These are phyloP conservation scores for Cynanchum wilfordii DNA, from an alignment of 257 asterid genomes.

Conservation along the genomic window DNA sequence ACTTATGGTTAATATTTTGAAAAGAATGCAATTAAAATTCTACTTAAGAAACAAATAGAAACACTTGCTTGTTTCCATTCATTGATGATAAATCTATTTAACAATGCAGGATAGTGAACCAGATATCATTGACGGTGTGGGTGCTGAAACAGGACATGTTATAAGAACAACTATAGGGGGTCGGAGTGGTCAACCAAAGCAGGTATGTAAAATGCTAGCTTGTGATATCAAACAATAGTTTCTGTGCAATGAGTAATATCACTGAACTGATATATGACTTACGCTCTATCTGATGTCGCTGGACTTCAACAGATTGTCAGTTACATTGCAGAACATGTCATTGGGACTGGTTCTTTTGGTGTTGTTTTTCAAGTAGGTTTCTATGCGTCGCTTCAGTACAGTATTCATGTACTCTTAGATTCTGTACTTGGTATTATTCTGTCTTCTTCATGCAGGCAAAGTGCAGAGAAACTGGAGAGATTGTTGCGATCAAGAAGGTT, in stretches of 20 bases:
- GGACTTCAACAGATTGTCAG: conserved; percentile 62
- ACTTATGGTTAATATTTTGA: not conserved
- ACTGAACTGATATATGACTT: conserved; percentile 9
- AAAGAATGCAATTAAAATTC: not conserved
- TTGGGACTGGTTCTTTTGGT: conserved; percentile 97
- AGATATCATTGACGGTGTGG: conserved; percentile 85
- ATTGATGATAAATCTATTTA: not conserved
- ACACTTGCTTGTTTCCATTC: not conserved
- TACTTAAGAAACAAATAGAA: not conserved
- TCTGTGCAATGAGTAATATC: conserved; percentile 23
- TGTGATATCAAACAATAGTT: conserved; percentile 15
- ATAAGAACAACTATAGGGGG: conserved; percentile 85
- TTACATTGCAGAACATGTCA: conserved; percentile 95
- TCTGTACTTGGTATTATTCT: conserved; percentile 18
- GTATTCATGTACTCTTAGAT: conserved; percentile 13
- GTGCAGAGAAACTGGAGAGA: conserved; percentile 93
- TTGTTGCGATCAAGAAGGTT: conserved; percentile 94
- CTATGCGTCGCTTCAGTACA: conserved; percentile 13
- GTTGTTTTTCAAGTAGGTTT: conserved; percentile 83
- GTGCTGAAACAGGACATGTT: conserved; percentile 92
- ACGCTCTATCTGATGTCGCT: conserved; percentile 15
- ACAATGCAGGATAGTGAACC: conserved; percentile 92
- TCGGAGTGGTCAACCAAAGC: conserved; percentile 88
- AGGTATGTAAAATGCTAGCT: conserved; percentile 44
- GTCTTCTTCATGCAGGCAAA: conserved; percentile 61